Evolutionary conservation across 768 basidiomycete genomes (phyloP).

Genomic region (Leucogyrophana mollusca): DNA sequence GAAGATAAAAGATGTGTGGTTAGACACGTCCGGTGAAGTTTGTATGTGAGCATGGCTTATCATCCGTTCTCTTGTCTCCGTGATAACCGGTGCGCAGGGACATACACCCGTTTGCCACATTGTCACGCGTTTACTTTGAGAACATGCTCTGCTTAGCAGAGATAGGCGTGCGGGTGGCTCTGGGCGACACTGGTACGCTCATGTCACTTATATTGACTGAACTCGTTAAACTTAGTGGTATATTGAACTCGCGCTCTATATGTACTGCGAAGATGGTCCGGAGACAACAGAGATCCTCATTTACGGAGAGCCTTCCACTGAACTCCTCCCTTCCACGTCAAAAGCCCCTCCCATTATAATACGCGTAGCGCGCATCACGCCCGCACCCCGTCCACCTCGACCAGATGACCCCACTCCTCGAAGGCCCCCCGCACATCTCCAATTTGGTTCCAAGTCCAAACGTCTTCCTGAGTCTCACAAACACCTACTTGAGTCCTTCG

Average conservation of each 20-base stretch:
- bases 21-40: slow-evolving; percentile 56
- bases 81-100: slow-evolving; percentile 44
- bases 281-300: slow-evolving; percentile 68
- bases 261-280: slow-evolving; percentile 49
- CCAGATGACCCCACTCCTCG: slow-evolving; percentile 83
- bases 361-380: slow-evolving; percentile 56
- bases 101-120: slow-evolving; percentile 61
- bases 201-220: neutral
- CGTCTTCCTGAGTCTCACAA: slow-evolving; percentile 4
- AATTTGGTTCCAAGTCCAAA: slow-evolving; percentile 4
- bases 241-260: neutral
- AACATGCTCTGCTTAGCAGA: slow-evolving; percentile 63
- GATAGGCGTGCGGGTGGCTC: slow-evolving; percentile 61
- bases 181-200: slow-evolving; percentile 64
- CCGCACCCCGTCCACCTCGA: slow-evolving; percentile 46
- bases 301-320: slow-evolving; percentile 36
- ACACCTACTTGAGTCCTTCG: slow-evolving; percentile 17
- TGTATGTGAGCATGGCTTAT: slow-evolving; percentile 42
- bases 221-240: neutral
- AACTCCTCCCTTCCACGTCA: slow-evolving; percentile 19
- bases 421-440: slow-evolving; percentile 46
- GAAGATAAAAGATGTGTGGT: slow-evolving; percentile 51
- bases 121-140: slow-evolving; percentile 69
- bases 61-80: slow-evolving; percentile 7
- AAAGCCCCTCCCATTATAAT: slow-evolving; percentile 30